Evolutionary conservation across 805 yeast genomes (phyloP).

Genomic region (Candida suzukii): DNA sequence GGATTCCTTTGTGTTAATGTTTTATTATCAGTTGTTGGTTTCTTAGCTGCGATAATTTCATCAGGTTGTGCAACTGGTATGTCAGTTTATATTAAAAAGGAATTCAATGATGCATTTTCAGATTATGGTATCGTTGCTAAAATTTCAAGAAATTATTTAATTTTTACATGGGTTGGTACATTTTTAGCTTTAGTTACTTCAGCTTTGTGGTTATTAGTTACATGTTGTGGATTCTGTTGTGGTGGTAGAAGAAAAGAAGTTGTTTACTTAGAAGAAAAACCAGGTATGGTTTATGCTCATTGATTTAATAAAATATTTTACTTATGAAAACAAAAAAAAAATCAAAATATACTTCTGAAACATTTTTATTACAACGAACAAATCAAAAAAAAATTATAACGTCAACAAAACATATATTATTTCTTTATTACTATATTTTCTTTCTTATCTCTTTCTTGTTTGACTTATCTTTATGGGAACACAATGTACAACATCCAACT

Average conservation of each 20-base stretch:
- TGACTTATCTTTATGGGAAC: no score
- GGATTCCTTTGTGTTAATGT: constrained; percentile 3
- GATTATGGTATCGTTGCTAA: constrained; percentile 49
- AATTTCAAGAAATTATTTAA: constrained; percentile 23
- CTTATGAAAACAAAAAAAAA: not conserved
- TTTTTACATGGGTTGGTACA: constrained; percentile 21
- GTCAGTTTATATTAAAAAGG: constrained; percentile 39
- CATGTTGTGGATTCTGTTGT: constrained; percentile 2
- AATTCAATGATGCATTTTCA: constrained; percentile 41
- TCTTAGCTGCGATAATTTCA: constrained; percentile 10
- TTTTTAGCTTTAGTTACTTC: constrained; percentile 9
- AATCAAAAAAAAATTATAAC: no score
- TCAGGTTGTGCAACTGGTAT: constrained; percentile 44
- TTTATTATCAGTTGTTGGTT: constrained; percentile 3
- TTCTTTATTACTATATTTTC: no score
- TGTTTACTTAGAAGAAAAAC: not conserved
- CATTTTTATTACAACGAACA: no score
- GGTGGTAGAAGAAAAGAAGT: constrained; percentile 1
- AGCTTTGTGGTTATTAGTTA: constrained; percentile 9
- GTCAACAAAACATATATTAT: no score
- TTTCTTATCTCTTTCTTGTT: no score
- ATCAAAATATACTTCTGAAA: not conserved
- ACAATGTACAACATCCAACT: no score
- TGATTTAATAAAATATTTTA: not conserved
- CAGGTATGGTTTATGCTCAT: not conserved